Base-by-base conservation (phyloP, 2,329 filamentous ascomycete genomes). In the Fusarium kyushuense region DNA sequence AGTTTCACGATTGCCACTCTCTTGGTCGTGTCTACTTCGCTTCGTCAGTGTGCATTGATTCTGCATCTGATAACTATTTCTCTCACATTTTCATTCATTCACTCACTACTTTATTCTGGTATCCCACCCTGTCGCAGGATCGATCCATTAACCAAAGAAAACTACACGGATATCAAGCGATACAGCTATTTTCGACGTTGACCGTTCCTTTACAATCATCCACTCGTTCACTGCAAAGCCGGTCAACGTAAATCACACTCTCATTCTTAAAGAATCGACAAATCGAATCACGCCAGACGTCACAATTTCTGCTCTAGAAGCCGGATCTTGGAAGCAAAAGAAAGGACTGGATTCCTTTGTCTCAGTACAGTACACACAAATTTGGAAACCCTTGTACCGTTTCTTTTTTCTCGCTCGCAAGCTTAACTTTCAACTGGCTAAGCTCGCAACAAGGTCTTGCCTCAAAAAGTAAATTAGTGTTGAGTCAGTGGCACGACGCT, bases 271-370 rank as follows among this genome's bases (percentile, higher is more conserved):
- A 67, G 42, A 59, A 65, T 33, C 47, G 52, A 57, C 57, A 55
- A 48, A 49, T 52, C 54, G n/a, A 66, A 61, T 57, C 65, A 52
- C 63, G 58, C 61, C 43, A 70, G 49, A 54, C 55, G 38, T 61
- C 61, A 29, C 42, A 56, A 56, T 41, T 69, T 54, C 63, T 54
- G 54, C 58, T 70, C 54, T 41, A 59, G 58, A 69, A 64, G 51
- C 45, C 65, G 65, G 59, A 70, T 63, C 54, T 63, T 61, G 51
- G 70, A 58, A 30, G 52, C 41, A 64, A 66, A 56, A 47, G 33
- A 56, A 54, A 74, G 71, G 72, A 71, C 72, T 73, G 72, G 72
- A 72, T 51, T 74, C 72, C 72, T 74, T 49, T 73, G 60, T 65
- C 51, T 70, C 59, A 68, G 52, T 54, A 17, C 32, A 35, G 32